These are phyloP conservation scores for Rhamnella rubrinervis DNA, from an alignment of 331 rosid species.

Conservation along the genomic window DNA sequence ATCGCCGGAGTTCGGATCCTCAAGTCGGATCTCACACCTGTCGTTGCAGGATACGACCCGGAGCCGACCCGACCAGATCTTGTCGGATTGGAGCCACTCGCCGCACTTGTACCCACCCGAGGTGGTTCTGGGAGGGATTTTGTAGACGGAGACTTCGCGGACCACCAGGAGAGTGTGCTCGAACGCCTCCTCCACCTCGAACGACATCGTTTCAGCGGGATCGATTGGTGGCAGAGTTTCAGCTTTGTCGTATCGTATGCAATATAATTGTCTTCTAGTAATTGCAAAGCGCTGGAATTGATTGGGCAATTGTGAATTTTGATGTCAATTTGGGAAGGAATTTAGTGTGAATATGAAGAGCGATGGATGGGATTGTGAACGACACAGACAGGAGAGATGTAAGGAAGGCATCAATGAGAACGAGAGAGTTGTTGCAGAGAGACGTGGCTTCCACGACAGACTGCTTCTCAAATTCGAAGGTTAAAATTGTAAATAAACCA, in stretches of 20 bases:
- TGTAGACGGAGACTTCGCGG: slow-evolving; percentile 92
- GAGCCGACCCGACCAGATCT: slow-evolving; percentile 96
- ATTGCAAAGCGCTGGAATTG: background rate
- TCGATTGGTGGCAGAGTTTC: slow-evolving; percentile 11
- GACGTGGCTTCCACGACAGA: slow-evolving; percentile 51
- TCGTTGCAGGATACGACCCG: slow-evolving; percentile 86
- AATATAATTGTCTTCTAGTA: too few species aligned
- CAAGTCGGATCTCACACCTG: slow-evolving; percentile 98
- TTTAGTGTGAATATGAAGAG: slow-evolving; percentile 1
- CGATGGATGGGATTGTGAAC: background rate
- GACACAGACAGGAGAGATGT: slow-evolving; percentile 7
- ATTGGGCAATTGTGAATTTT: slow-evolving; percentile 1
- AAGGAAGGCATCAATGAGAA: slow-evolving; percentile 23
- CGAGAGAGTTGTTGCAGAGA: slow-evolving; percentile 15
- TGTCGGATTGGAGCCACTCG: slow-evolving; percentile 98
- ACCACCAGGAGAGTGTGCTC: slow-evolving; percentile 98
- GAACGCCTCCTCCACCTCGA: slow-evolving; percentile 73
- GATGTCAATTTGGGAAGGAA: slow-evolving; percentile 26
- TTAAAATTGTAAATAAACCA: background rate
- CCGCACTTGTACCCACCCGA: slow-evolving; percentile 99
- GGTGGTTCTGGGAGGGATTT: slow-evolving; percentile 87
- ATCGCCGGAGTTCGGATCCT: slow-evolving; percentile 86
- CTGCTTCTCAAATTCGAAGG: slow-evolving; percentile 33
- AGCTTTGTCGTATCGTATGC: background rate
- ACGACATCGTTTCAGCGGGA: slow-evolving; percentile 64